Conservation (phyloP, 2,329 filamentous ascomycete species). For the Penicillium sclerotiorum region DNA sequence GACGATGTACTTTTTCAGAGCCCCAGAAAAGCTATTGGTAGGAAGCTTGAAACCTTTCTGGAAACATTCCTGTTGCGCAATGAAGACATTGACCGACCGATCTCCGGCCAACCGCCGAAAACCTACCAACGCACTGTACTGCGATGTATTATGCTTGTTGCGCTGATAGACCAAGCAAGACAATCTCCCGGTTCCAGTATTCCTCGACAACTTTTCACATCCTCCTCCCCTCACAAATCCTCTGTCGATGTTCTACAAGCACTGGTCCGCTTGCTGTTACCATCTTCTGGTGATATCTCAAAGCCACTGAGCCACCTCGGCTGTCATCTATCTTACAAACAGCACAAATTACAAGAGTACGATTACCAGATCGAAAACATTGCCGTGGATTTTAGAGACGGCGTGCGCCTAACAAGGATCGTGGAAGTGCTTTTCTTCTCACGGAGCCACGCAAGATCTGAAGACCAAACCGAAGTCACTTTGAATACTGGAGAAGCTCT, state of each 20-base stretch:
- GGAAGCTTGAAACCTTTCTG: conserved; percentile 55
- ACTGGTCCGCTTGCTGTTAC: conserved; percentile 57
- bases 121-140: conserved; percentile 60
- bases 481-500: conserved; percentile 51
- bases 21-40: conserved; percentile 31
- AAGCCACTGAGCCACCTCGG: conserved; percentile 59
- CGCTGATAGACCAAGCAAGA: conserved; percentile 61
- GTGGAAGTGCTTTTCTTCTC: conserved; percentile 60
- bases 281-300: conserved; percentile 60
- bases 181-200: conserved; percentile 32
- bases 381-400: conserved; percentile 64
- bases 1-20: conserved; percentile 3
- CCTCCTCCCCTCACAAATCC: conserved; percentile 57
- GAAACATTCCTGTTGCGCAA: conserved; percentile 61
- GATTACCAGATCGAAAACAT: conserved; percentile 61
- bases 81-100: conserved; percentile 50
- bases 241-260: conserved; percentile 57
- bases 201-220: conserved; percentile 54
- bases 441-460: conserved; percentile 31
- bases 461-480: conserved; percentile 48
- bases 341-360: conserved; percentile 62
- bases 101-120: conserved; percentile 45
- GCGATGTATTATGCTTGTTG: conserved; percentile 62
- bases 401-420: conserved; percentile 61
- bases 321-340: conserved; percentile 58